Evolutionary conservation across 1,284 basidiomycete genomes (phyloP).

Genomic region (Melampsora larici-populina): DNA sequence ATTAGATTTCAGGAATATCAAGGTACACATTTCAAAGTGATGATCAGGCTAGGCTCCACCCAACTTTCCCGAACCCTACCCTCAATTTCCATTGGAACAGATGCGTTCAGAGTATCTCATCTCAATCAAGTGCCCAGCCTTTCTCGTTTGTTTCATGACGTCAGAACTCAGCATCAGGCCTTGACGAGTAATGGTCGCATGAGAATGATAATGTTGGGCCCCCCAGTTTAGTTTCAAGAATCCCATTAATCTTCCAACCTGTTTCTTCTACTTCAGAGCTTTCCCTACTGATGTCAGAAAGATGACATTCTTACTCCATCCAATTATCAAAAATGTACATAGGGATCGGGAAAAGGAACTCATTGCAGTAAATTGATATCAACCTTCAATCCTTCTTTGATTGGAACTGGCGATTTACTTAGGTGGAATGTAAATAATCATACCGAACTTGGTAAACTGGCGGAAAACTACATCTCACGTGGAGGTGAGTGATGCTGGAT

Average conservation of each 20-base stretch:
- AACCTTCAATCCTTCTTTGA: slow-evolving; percentile 57
- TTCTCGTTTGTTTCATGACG: no score
- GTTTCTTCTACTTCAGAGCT: no score
- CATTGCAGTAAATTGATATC: slow-evolving; percentile 45
- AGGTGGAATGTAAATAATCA: slow-evolving; percentile 73
- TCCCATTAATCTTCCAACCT: no score
- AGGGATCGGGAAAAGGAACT: slow-evolving; percentile 61
- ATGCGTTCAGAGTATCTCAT: no score
- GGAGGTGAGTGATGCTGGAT: slow-evolving; percentile 57
- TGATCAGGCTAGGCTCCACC: no score
- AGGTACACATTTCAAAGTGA: no score
- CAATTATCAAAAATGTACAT: background rate
- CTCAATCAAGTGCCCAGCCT: no score
- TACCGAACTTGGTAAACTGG: slow-evolving; percentile 68
- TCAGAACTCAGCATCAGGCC: background rate
- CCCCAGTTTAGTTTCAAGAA: background rate
- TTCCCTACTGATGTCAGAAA: no score
- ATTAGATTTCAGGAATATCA: no score
- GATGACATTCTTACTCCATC: no score
- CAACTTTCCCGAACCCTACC: no score
- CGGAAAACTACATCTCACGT: slow-evolving; percentile 69
- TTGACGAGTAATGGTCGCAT: background rate
- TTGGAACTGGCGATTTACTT: slow-evolving; percentile 76
- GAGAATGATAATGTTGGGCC: background rate
- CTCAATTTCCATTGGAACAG: no score